These are phyloP conservation scores for Colletotrichum liaoningense DNA, from an alignment of 2,329 filamentous ascomycete species.

Conservation along the genomic window DNA sequence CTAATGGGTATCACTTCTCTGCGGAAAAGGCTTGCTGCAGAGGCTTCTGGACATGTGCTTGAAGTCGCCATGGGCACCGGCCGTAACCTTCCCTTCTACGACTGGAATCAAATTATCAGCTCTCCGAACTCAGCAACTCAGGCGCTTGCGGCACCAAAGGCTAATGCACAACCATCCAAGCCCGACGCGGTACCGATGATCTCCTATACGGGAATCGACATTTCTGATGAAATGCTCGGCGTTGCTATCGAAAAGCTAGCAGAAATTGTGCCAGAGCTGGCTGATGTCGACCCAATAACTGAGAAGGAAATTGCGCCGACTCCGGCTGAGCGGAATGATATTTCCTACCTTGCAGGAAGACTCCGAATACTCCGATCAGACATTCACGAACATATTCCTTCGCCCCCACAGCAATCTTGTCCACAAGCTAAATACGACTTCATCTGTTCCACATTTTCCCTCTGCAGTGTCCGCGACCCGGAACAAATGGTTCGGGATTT, in stretches of 20 bases:
- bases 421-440: slow-evolving; percentile 66
- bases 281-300: slow-evolving; percentile 40
- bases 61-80: slow-evolving; percentile 74
- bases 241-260: slow-evolving; percentile 66
- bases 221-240: slow-evolving; percentile 69
- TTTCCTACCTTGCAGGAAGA: slow-evolving; percentile 51
- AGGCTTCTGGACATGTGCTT: slow-evolving; percentile 67
- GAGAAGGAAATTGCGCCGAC: neutral
- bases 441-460: slow-evolving; percentile 72
- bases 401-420: slow-evolving; percentile 39
- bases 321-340: neutral
- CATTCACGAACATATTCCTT: slow-evolving; percentile 56
- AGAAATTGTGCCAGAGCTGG: slow-evolving; percentile 52
- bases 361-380: slow-evolving; percentile 63
- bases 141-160: neutral
- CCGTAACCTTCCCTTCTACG: slow-evolving; percentile 69
- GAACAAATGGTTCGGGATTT: slow-evolving; percentile 64
- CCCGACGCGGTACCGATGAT: slow-evolving; percentile 46
- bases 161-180: neutral
- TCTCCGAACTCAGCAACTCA: neutral
- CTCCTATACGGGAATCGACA: slow-evolving; percentile 72
- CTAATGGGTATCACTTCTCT: slow-evolving; percentile 66
- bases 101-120: slow-evolving; percentile 53
- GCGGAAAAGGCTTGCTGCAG: slow-evolving; percentile 59
- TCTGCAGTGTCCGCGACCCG: slow-evolving; percentile 72